These are phyloP conservation scores for Dryas drummondii DNA, from an alignment of 306 rosid species.

Conservation along the genomic window DNA sequence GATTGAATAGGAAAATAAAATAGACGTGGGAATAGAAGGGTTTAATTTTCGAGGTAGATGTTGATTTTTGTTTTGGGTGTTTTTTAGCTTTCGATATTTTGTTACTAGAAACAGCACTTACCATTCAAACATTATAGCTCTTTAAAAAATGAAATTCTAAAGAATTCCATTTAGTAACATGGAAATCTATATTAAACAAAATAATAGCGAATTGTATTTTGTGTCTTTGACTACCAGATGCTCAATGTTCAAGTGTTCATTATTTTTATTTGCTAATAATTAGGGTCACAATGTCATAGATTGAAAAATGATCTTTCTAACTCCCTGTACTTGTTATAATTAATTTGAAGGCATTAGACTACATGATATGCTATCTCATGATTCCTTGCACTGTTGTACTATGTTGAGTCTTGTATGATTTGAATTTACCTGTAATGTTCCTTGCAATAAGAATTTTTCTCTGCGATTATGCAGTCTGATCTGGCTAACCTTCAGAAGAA, in stretches of 20 bases:
- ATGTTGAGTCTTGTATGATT: not conserved
- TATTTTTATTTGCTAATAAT: not conserved
- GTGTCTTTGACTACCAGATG: not conserved
- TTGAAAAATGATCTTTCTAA: not conserved
- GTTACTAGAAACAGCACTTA: not conserved
- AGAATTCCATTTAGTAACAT: too few species aligned
- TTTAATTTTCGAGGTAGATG: not conserved
- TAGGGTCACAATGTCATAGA: not conserved
- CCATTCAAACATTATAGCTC: not conserved
- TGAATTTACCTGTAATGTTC: not conserved
- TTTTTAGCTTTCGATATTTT: too few species aligned
- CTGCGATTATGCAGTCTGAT: constrained; percentile 46
- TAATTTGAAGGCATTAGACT: not conserved
- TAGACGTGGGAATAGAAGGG: not conserved
- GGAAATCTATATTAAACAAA: too few species aligned
- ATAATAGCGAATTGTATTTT: too few species aligned
- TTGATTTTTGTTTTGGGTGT: not conserved
- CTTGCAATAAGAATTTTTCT: not conserved
- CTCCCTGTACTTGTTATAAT: not conserved
- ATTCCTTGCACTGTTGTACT: not conserved
- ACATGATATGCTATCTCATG: not conserved
- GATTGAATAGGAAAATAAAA: not conserved
- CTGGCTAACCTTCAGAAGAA: constrained; percentile 91
- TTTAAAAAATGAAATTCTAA: too few species aligned
- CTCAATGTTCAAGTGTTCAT: not conserved